Percentiles rank a stretch among this genome's conserved stretches.
These are phyloP conservation scores for Pythium graminicola DNA, from an alignment of 352 stramenopile species.

Conservation along the genomic window DNA sequence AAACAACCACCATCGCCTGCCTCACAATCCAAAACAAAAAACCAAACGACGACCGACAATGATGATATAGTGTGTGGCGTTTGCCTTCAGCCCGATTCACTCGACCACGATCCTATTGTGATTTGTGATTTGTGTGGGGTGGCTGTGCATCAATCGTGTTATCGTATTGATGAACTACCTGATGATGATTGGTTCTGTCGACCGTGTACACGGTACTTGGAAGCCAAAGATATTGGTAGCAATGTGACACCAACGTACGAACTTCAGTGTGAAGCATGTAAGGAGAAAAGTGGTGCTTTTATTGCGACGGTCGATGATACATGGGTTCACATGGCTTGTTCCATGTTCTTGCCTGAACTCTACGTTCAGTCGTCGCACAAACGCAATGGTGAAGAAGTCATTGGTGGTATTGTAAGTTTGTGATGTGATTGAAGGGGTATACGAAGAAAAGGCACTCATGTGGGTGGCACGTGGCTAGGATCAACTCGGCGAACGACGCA, in stretches of 20 bases:
- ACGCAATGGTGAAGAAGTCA: slow-evolving; percentile 42
- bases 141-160: slow-evolving; percentile 78
- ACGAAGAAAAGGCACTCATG: too few species aligned
- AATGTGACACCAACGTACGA: slow-evolving; percentile 50
- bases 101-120: slow-evolving; percentile 68
- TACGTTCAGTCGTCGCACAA: slow-evolving; percentile 29
- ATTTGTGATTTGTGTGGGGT: slow-evolving; percentile 70
- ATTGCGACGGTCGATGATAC: slow-evolving; percentile 34
- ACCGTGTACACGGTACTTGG: slow-evolving; percentile 50
- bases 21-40: not conserved
- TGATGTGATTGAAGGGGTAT: too few species aligned
- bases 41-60: slow-evolving; percentile 14
- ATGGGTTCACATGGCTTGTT: slow-evolving; percentile 76
- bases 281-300: slow-evolving; percentile 47
- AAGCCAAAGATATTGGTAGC: slow-evolving; percentile 32
- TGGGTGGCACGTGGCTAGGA: slow-evolving; percentile 16
- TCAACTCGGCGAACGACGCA: slow-evolving; percentile 40
- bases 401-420: slow-evolving; percentile 46
- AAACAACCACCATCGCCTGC: not conserved
- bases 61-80: slow-evolving; percentile 59
- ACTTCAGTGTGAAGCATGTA: slow-evolving; percentile 46
- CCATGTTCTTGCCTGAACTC: slow-evolving; percentile 75
- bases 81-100: slow-evolving; percentile 56
- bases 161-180: slow-evolving; percentile 54
- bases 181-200: slow-evolving; percentile 76